Evolutionary conservation across 306 rosid species (phyloP).

Genomic region (Begonia fuchsioides): DNA sequence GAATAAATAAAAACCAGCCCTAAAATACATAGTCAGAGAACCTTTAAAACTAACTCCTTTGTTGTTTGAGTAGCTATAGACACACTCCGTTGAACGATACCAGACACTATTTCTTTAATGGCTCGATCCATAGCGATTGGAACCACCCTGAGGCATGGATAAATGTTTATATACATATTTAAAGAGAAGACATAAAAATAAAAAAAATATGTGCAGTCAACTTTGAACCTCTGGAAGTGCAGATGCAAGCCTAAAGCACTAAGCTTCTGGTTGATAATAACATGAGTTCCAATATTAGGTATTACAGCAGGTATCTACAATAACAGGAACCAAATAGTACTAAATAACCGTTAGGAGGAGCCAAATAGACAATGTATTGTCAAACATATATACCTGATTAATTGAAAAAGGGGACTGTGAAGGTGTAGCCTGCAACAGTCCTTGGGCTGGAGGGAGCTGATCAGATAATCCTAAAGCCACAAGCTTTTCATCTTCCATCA

Average conservation of each 20-base stretch:
- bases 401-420: constrained; percentile 49
- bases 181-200: constrained; percentile 4
- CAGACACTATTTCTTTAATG: constrained; percentile 70
- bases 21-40: constrained; percentile 10
- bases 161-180: neutral
- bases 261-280: constrained; percentile 76
- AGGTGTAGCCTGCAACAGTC: constrained; percentile 56
- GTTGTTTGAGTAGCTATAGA: constrained; percentile 98
- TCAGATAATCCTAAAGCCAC: constrained; percentile 59
- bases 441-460: constrained; percentile 80
- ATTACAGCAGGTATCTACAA: constrained; percentile 57
- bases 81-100: constrained; percentile 92
- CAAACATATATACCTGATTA: constrained; percentile 35
- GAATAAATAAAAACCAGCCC: no score
- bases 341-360: neutral
- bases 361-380: constrained; percentile 1
- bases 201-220: constrained; percentile 4
- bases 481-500: constrained; percentile 80
- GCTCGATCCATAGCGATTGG: constrained; percentile 96
- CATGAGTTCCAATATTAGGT: constrained; percentile 72
- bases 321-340: constrained; percentile 10
- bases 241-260: constrained; percentile 51
- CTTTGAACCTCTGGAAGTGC: constrained; percentile 80
- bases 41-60: constrained; percentile 96
- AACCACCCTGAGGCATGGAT: constrained; percentile 39